Evolutionary conservation across 106 monocot species (phyloP).

Genomic region (Acanthochlamys bracteata): DNA sequence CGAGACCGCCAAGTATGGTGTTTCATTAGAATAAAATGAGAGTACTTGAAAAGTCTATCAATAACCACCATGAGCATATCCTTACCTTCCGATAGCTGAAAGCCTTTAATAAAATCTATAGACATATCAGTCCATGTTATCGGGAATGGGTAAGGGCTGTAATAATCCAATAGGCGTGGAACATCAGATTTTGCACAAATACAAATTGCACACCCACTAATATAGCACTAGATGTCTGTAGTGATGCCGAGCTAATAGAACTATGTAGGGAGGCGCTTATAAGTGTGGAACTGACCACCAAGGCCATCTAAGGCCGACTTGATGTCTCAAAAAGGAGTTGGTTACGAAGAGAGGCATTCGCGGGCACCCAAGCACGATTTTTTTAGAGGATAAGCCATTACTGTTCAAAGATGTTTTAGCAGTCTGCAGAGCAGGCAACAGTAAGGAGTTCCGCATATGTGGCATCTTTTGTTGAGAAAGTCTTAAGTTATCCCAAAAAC

Average conservation of each 20-base stretch:
- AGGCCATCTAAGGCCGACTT: not conserved
- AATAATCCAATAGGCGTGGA: conserved; percentile 1
- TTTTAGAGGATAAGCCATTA: too few relatives aligned
- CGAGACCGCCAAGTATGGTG: not conserved
- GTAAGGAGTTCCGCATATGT: too few relatives aligned
- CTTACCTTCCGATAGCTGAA: not conserved
- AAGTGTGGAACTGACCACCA: not conserved
- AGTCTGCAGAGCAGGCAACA: too few relatives aligned
- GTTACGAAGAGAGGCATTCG: too few relatives aligned
- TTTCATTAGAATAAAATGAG: not conserved
- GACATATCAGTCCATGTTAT: conserved; percentile 1
- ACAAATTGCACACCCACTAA: too few relatives aligned
- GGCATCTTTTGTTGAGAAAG: too few relatives aligned
- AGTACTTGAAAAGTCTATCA: not conserved
- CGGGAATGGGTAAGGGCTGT: conserved; percentile 1
- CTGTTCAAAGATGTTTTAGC: too few relatives aligned
- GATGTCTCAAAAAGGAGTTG: too few relatives aligned
- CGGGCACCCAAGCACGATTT: too few relatives aligned
- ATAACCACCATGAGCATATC: not conserved
- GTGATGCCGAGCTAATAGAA: not conserved
- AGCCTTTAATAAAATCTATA: not conserved
- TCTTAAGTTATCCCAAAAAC: too few relatives aligned
- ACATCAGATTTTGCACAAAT: too few relatives aligned
- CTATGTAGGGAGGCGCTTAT: not conserved
- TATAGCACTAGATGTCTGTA: not conserved